Evolutionary conservation across 192 early-diverging fungal species (phyloP), one percentile per base, ranked within the genome.

Genomic region (Podila epigama): DNA sequence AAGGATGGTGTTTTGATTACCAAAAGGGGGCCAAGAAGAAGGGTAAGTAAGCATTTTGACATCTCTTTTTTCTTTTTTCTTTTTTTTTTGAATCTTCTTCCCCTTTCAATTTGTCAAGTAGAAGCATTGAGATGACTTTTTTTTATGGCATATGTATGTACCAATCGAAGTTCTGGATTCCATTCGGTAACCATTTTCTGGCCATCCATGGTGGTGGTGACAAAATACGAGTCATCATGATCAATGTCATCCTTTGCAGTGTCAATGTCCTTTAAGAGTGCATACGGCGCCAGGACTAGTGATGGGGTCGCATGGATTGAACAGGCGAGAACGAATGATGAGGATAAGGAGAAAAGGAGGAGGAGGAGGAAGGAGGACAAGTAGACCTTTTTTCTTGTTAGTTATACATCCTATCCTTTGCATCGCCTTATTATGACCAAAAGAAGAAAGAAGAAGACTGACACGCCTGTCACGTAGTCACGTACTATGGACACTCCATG

Each of bases 401-500:
- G 5, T 53, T 53, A 29, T 53, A 29, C 31, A 13, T 53, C 31
- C 31, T 53, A 29, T 53, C 2, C 3, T 29, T n/a, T n/a, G n/a
- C n/a, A n/a, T n/a, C n/a, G n/a, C n/a, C n/a, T n/a, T n/a, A n/a
- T n/a, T n/a, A n/a, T n/a, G n/a, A n/a, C n/a, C n/a, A n/a, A n/a
- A n/a, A n/a, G n/a, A n/a, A n/a, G n/a, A n/a, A n/a, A n/a, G n/a
- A n/a, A n/a, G n/a, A n/a, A n/a, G n/a, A n/a, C n/a, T n/a, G n/a
- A n/a, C n/a, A n/a, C n/a, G n/a, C n/a, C n/a, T n/a, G n/a, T n/a
- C n/a, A n/a, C n/a, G n/a, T n/a, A n/a, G n/a, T n/a, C n/a, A n/a
- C n/a, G n/a, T n/a, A n/a, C 71, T 64, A 39, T 75, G 64, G 27
- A 75, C 59, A 34, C 71, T 75, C 71, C 64, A 75, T 32, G n/a